Conservation (phyloP, 495 filamentous ascomycete species). For the Xylaria cubensis region DNA sequence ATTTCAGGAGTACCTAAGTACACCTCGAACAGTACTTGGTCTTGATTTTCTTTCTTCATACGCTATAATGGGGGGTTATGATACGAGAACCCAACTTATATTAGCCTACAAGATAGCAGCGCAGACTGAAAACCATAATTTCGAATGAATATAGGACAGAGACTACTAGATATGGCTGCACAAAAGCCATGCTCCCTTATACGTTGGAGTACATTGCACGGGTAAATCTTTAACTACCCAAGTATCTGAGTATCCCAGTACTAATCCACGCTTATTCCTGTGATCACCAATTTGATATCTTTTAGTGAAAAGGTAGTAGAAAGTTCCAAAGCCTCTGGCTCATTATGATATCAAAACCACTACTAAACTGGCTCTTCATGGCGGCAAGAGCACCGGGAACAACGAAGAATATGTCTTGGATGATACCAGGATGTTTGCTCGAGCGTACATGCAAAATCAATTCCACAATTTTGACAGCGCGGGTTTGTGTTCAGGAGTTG, state of each 20-base stretch:
- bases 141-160: not conserved
- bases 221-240: not conserved
- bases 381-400: not conserved
- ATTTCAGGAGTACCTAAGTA: not conserved
- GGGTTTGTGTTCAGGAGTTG: not conserved
- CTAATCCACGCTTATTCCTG: too few relatives aligned
- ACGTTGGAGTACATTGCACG: not conserved
- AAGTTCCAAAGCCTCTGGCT: too few relatives aligned
- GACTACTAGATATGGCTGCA: too few relatives aligned
- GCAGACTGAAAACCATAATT: not conserved
- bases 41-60: not conserved
- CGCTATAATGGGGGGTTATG: not conserved
- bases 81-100: too few relatives aligned
- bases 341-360: too few relatives aligned
- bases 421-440: constrained; percentile 6
- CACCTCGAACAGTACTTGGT: not conserved
- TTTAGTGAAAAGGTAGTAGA: too few relatives aligned
- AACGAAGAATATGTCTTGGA: not conserved
- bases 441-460: not conserved
- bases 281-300: too few relatives aligned
- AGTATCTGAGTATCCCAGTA: not conserved
- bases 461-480: not conserved
- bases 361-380: too few relatives aligned
- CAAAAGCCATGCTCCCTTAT: not conserved
- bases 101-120: not conserved